These are phyloP conservation scores for Kwoniella dejecticola DNA, from an alignment of 768 basidiomycete genomes.

Conservation along the genomic window DNA sequence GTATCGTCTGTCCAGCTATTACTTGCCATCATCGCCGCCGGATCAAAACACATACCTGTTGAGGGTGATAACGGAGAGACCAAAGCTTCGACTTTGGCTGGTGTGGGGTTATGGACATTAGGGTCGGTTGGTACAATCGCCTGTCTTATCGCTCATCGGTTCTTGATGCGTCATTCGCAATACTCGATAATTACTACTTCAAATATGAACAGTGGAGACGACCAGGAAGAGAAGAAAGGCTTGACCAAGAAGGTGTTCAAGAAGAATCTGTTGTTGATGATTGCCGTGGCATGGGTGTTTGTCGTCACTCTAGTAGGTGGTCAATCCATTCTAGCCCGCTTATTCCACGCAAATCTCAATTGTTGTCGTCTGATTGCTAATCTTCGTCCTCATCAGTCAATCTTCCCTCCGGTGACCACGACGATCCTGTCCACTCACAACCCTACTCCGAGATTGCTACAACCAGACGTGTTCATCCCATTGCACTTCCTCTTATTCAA, in stretches of 20 bases:
- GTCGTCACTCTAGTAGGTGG: conserved; percentile 72
- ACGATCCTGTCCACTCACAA: conserved; percentile 70
- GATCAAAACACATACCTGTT: not conserved
- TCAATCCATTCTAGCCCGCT: not conserved
- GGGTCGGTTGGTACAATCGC: conserved; percentile 26
- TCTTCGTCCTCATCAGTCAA: no score
- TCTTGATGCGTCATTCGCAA: conserved; percentile 28
- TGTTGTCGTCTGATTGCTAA: no score
- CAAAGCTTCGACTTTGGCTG: conserved; percentile 22
- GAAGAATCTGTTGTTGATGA: conserved; percentile 69
- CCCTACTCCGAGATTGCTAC: conserved; percentile 45
- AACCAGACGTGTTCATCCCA: conserved; percentile 63
- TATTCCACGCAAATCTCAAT: no score
- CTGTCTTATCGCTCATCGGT: conserved; percentile 33
- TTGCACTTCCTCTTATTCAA: conserved; percentile 66
- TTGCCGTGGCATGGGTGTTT: conserved; percentile 76
- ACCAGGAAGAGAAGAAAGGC: conserved; percentile 6
- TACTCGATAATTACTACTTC: conserved; percentile 19
- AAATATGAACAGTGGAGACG: not conserved
- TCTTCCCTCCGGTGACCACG: conserved; percentile 83
- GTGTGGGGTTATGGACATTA: conserved; percentile 41
- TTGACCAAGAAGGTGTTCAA: conserved; percentile 40
- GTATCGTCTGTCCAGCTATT: conserved; percentile 75
- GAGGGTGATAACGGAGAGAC: conserved; percentile 26
- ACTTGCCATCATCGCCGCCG: conserved; percentile 55